Conservation (phyloP, 2,329 filamentous ascomycete species). For the Clonostachys rhizophaga region DNA sequence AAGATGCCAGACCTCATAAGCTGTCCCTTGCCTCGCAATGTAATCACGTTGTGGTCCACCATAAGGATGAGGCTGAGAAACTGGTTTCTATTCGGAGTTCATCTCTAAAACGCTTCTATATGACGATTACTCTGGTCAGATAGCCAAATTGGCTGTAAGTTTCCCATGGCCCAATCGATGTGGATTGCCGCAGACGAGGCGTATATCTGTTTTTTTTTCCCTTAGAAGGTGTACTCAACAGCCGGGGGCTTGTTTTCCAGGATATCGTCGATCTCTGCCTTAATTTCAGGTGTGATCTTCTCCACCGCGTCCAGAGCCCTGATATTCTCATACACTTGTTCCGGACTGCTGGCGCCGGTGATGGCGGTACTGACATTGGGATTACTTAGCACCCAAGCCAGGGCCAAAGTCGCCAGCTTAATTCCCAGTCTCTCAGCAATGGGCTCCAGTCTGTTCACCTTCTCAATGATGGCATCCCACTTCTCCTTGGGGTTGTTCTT, state of each 20-base stretch:
- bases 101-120: too few relatives aligned
- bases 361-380: slow-evolving; percentile 58
- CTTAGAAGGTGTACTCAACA: slow-evolving; percentile 25
- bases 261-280: slow-evolving; percentile 55
- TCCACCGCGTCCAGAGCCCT: slow-evolving; percentile 45
- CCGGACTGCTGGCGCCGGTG: slow-evolving; percentile 50
- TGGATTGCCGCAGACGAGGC: too few relatives aligned
- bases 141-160: too few relatives aligned
- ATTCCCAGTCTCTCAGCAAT: slow-evolving; percentile 62
- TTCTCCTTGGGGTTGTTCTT: slow-evolving; percentile 38
- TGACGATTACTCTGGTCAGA: too few relatives aligned
- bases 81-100: too few relatives aligned
- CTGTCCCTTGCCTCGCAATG: too few relatives aligned
- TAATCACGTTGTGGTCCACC: too few relatives aligned
- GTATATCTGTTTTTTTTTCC: too few relatives aligned
- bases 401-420: slow-evolving; percentile 24
- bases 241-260: slow-evolving; percentile 52
- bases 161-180: too few relatives aligned
- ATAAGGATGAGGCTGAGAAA: too few relatives aligned
- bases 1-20: too few relatives aligned
- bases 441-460: slow-evolving; percentile 53
- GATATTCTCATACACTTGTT: slow-evolving; percentile 58
- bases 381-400: slow-evolving; percentile 15
- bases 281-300: slow-evolving; percentile 52
- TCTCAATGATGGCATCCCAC: slow-evolving; percentile 52